Evolutionary conservation across 2,329 filamentous ascomycete genomes (phyloP).

Genomic region (Exophiala lecanii-corni): DNA sequence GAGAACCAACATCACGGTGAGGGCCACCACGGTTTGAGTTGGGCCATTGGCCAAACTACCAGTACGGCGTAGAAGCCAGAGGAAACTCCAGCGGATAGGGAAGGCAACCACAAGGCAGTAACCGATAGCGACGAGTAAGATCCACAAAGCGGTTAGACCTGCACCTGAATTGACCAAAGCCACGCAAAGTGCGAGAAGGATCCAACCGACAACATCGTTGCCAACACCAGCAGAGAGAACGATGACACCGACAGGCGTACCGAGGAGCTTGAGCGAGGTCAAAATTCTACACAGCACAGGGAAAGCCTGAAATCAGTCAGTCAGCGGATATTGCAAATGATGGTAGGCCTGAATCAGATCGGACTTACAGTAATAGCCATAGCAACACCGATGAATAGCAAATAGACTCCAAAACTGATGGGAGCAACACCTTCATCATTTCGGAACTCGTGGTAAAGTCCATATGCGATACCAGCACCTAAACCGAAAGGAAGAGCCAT

Average conservation of each 20-base stretch:
- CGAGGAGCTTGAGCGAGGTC: conserved; percentile 80
- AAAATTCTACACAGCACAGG: conserved; percentile 91
- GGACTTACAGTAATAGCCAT: conserved; percentile 75
- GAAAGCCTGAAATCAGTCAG: conserved; percentile 51
- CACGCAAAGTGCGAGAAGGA: conserved; percentile 86
- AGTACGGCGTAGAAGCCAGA: conserved; percentile 67
- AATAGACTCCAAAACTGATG: conserved; percentile 58
- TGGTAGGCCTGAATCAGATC: no score
- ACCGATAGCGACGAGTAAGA: conserved; percentile 69
- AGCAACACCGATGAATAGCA: conserved; percentile 85
- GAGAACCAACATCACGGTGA: conserved; percentile 76
- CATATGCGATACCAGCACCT: conserved; percentile 74
- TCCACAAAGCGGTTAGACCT: conserved; percentile 78
- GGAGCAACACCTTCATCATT: conserved; percentile 51
- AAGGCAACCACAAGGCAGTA: conserved; percentile 73
- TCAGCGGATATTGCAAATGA: background rate
- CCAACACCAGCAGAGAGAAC: conserved; percentile 86
- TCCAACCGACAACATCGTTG: conserved; percentile 89
- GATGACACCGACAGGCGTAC: conserved; percentile 79
- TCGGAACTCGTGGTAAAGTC: conserved; percentile 70
- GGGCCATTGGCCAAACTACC: conserved; percentile 83
- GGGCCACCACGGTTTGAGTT: conserved; percentile 73
- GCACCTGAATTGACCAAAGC: conserved; percentile 83
- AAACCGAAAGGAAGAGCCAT: conserved; percentile 80
- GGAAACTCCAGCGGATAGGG: conserved; percentile 66